Evolutionary conservation across 2,329 filamentous ascomycete genomes (phyloP), one percentile per base, ranked within the genome.

Genomic region (Fusarium albosuccineum): DNA sequence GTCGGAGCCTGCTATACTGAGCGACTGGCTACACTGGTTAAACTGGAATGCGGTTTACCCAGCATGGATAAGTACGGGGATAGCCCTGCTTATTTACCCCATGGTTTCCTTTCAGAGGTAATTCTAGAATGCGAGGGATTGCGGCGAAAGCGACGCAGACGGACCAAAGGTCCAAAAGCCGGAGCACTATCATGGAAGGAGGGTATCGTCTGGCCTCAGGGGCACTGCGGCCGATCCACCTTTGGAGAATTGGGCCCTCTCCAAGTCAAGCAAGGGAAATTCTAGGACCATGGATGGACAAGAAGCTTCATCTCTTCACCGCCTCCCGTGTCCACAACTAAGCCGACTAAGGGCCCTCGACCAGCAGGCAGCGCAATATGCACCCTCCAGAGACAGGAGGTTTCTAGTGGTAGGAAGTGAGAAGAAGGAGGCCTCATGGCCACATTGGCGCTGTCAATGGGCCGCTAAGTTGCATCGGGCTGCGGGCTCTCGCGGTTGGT

Each of bases 401-500:
- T 37, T 59, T 57, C 60, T 67, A 65, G 68, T 73, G 71, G 71
- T 61, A 70, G 70, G 68, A 48, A 62, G 33, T 42, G 50, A 55
- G 53, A 44, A 37, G 57, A 70, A 65, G 68, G 59, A 70, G 63
- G 64, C 62, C 62, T 71, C 50, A 63, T 68, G 62, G 70, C 58
- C 60, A 62, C 61, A 64, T 70, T 66, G 66, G 67, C 62, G 66
- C 62, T 64, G 69, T 58, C 53, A 66, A 70, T 67, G 64, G 66
- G 70, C 68, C 71, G 54, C 70, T 62, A 68, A 68, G 70, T 73
- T 71, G 59, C 68, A 73, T 73, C 60, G 59, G 54, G 57, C 69
- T 64, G 62, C 62, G 67, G 62, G 60, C 62, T 71, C 62, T 72
- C 62, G 60, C 60, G 58, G 65, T 45, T 72, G 71, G 66, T 68